Evolutionary conservation across 768 basidiomycete species (phyloP), one percentile per base, ranked within the genome.

Genomic region (Leccinum obscurum): DNA sequence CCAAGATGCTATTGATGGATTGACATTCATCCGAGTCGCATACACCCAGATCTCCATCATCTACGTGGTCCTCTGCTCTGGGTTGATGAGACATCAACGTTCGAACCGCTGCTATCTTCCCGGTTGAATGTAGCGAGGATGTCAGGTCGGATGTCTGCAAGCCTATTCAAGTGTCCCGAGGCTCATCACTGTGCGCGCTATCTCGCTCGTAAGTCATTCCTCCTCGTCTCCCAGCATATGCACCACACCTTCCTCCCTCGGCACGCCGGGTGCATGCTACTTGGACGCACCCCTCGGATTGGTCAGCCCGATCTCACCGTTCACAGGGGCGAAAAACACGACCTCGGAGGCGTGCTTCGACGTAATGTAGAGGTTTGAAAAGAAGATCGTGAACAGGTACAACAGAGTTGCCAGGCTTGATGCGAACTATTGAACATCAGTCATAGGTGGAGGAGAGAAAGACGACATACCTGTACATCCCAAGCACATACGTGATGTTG

Each of bases 401-500:
- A 95, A 68, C 39, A 91, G 61, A 78, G 95, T 95, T 0, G 91
- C 85, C 50, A 88, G 8, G 28, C 69, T 78, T 28, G 24, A 24
- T 56, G 20, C 11, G 8, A 11, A 26, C 14, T 4, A 60, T 52
- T 17, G 35, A 65, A 14, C 5, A 24, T 11, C 10, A 41, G 52
- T 14, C 35, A 54, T 55, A 49, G 44, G 28, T 2, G 17, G 51
- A 17, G 15, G 26, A 14, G 34, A 11, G 22, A 22, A 3, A 6
- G 24, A 24, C 49, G 37, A 56, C 81, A 30, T 37, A 88, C 90
- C 89, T 89, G 77, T 87, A 88, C 81, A 93, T 88, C 69, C 91
- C 88, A 17, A 95, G 80, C 35, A 90, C 80, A 66, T 95, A 96
- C 0, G 94, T 94, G 60, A 95, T 93, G 67, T 94, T 92, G 71